Conservation (phyloP, 2,329 filamentous ascomycete species). For the Pezicula carpinea region DNA sequence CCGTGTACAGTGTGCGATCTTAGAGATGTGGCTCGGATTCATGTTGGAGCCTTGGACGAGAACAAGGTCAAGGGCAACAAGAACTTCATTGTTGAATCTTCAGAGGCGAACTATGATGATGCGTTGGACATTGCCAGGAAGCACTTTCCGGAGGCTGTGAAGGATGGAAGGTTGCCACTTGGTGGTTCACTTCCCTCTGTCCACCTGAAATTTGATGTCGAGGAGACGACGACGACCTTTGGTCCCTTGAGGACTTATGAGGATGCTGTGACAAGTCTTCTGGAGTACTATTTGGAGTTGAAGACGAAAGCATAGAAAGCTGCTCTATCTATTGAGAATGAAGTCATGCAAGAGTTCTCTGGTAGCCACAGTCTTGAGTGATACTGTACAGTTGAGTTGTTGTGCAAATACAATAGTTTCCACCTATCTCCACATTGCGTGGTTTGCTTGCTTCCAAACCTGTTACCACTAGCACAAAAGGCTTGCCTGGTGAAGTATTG, state of each 20-base stretch:
- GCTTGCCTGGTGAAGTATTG: too few species aligned
- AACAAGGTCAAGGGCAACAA: constrained; percentile 7
- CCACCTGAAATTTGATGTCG: constrained; percentile 8
- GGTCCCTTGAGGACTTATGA: constrained; percentile 1
- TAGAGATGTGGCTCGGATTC: not conserved
- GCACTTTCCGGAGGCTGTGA: constrained; percentile 15
- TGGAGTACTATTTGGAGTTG: not conserved
- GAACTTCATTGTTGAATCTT: constrained; percentile 7
- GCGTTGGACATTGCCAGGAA: constrained; percentile 12
- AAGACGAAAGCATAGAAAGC: not conserved
- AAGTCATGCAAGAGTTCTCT: too few species aligned
- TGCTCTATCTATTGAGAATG: too few species aligned
- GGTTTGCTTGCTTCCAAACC: too few species aligned
- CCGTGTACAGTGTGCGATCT: not conserved
- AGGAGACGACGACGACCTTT: constrained; percentile 13
- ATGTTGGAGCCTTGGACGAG: constrained; percentile 13
- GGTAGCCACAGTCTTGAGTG: too few species aligned
- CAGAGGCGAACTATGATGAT: constrained; percentile 13
- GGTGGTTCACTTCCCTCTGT: constrained; percentile 3
- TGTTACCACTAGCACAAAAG: too few species aligned
- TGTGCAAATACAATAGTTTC: too few species aligned
- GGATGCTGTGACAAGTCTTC: not conserved
- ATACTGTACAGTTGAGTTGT: too few species aligned
- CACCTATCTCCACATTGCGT: too few species aligned
- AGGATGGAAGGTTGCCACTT: constrained; percentile 12